These are phyloP conservation scores for Ceratocystis alfenasii DNA, from an alignment of 2,329 filamentous ascomycete genomes.

Conservation along the genomic window DNA sequence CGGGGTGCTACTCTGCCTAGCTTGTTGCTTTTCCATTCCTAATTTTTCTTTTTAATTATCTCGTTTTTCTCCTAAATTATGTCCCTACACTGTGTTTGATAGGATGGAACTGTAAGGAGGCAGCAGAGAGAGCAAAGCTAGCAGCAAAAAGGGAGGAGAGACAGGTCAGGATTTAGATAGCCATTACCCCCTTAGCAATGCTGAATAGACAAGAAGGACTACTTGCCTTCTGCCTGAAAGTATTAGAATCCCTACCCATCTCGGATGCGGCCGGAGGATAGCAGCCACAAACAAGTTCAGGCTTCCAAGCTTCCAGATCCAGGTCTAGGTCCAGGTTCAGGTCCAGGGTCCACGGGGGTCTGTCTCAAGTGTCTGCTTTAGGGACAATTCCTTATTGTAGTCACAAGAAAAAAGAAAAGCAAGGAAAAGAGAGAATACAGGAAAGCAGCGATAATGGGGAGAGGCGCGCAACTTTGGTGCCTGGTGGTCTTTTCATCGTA, in stretches of 20 bases:
- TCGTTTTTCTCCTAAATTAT: neutral
- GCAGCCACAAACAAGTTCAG: constrained; percentile 4
- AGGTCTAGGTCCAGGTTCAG: neutral
- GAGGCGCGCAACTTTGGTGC: too few species aligned
- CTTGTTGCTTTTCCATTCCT: neutral
- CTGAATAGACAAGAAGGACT: too few species aligned
- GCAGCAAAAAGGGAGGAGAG: neutral
- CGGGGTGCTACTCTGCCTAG: neutral
- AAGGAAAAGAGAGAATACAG: neutral
- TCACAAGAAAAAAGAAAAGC: neutral
- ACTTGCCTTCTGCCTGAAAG: neutral
- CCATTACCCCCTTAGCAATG: too few species aligned
- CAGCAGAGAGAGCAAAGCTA: neutral
- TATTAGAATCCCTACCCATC: constrained; percentile 1
- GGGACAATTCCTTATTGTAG: neutral
- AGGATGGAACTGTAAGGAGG: neutral
- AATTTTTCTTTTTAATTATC: neutral
- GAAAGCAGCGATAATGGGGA: neutral
- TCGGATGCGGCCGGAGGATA: constrained; percentile 9
- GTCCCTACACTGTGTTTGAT: neutral
- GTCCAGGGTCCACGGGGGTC: neutral
- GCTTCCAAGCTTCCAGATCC: neutral
- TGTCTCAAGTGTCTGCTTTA: constrained; percentile 9
- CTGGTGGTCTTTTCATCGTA: too few species aligned
- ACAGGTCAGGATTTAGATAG: too few species aligned